Percentiles rank a stretch among this genome's conserved stretches.
Conservation (phyloP, 2,329 filamentous ascomycete species). For the Neonectria coccinea region DNA sequence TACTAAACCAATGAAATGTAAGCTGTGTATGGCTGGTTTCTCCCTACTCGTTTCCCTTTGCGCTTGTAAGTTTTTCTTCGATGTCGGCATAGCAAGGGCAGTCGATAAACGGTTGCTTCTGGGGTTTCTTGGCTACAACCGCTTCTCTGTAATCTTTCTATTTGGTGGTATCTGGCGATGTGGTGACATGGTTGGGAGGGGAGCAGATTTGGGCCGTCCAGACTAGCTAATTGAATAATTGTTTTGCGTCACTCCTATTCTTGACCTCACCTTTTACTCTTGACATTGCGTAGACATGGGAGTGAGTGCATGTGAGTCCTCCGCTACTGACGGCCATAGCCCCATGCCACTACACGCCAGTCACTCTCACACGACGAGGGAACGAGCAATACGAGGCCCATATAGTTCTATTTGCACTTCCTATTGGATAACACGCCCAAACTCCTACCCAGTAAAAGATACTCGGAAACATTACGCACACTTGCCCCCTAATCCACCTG, state of each 20-base stretch:
- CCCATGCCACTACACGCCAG: background rate
- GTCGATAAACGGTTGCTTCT: constrained; percentile 2
- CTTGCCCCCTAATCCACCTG: constrained; percentile 28
- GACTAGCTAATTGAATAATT: constrained; percentile 26
- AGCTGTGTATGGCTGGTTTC: constrained; percentile 5
- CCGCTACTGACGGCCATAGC: background rate
- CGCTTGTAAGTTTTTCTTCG: background rate
- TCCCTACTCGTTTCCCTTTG: constrained; percentile 4
- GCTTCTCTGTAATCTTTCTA: constrained; percentile 11
- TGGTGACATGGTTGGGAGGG: constrained; percentile 12
- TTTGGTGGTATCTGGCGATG: constrained; percentile 11
- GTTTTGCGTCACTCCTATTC: background rate
- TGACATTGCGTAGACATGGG: background rate
- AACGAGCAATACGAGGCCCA: constrained; percentile 17
- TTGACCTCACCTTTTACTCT: background rate
- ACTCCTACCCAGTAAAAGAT: constrained; percentile 42
- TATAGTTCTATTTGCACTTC: constrained; percentile 42
- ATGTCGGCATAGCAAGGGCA: constrained; percentile 1
- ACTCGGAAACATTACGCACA: constrained; percentile 32
- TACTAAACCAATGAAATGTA: constrained; percentile 28
- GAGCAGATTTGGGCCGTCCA: constrained; percentile 14
- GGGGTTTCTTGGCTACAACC: constrained; percentile 6
- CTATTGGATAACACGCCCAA: constrained; percentile 37
- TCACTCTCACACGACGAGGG: background rate
- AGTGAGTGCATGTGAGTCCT: background rate